Evolutionary conservation across 306 rosid species (phyloP).

Genomic region (Abrus precatorius): DNA sequence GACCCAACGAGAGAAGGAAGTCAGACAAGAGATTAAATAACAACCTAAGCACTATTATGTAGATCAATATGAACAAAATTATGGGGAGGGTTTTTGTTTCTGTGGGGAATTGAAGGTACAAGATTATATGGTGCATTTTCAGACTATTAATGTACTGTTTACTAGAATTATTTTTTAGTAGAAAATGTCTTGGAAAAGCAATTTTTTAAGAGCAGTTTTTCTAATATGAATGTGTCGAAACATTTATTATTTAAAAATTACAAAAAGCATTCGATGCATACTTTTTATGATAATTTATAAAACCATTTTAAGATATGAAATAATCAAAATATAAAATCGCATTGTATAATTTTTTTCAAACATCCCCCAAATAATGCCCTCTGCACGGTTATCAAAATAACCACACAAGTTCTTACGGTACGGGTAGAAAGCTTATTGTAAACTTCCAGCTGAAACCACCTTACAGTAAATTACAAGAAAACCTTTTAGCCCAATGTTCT

Average conservation of each 20-base stretch:
- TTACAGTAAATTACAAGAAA: slow-evolving; percentile 34
- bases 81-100: background rate
- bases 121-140: background rate
- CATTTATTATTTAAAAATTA: too few relatives aligned
- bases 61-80: slow-evolving; percentile 1
- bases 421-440: slow-evolving; percentile 38
- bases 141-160: background rate
- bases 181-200: slow-evolving; percentile 12
- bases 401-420: slow-evolving; percentile 27
- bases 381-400: slow-evolving; percentile 17
- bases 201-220: background rate
- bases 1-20: background rate
- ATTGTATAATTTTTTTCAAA: background rate
- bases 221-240: too few relatives aligned
- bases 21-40: background rate
- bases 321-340: background rate
- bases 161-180: background rate
- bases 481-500: slow-evolving; percentile 34
- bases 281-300: too few relatives aligned
- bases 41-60: background rate
- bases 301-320: background rate
- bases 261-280: too few relatives aligned
- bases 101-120: slow-evolving; percentile 6
- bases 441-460: slow-evolving; percentile 27
- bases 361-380: slow-evolving; percentile 17